Base-by-base conservation (phyloP, 345 rosid species). In the Eucalyptus shirleyi region DNA sequence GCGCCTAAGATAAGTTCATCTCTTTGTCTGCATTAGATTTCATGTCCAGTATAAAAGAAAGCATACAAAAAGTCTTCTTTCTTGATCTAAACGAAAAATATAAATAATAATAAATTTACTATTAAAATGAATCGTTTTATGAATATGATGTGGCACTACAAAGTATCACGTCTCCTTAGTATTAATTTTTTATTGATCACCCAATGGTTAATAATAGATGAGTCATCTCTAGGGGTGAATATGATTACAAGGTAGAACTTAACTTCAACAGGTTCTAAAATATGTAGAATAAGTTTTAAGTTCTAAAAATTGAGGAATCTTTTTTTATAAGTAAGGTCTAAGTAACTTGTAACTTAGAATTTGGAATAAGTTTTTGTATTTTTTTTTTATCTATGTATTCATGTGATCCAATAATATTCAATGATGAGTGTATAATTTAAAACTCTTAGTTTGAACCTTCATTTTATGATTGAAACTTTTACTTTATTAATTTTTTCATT, bases 381-480 rank as follows among this genome's bases (percentile, higher is more conserved):
- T 53, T 51, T 19, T 2, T 1, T 21, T 0, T 2, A 53, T 53
- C 5, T 53, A 53, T 21, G 26, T 4, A 53, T 53, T 53, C 59
- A 8, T 53, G 26, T 53, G 59, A 53, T 21, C 26, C 2, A 0
- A 7, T 18, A 0, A 0, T 51, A 53, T 53, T 18, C 2, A 19
- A 53, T 53, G 26, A 53, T 53, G 0, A 21, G 26, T 53, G 59
- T 21, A 51, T 53, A 53, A 53, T 53, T 0, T 7, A 0, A 8
- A 19, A 53, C 1, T 19, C 11, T 21, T 53, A 53, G 24, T 19
- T 0, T 0, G 1, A 53, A 21, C 4, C 2, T 21, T 0, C 0
- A 53, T 53, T 53, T 8, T 21, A 53, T 53, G 1, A 53, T 0
- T 21, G 1, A 53, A 8, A 53, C 11, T 21, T 53, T 53, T 53